Base-by-base conservation (phyloP, 2,329 filamentous ascomycete genomes). In the Penicillium crustosum region DNA sequence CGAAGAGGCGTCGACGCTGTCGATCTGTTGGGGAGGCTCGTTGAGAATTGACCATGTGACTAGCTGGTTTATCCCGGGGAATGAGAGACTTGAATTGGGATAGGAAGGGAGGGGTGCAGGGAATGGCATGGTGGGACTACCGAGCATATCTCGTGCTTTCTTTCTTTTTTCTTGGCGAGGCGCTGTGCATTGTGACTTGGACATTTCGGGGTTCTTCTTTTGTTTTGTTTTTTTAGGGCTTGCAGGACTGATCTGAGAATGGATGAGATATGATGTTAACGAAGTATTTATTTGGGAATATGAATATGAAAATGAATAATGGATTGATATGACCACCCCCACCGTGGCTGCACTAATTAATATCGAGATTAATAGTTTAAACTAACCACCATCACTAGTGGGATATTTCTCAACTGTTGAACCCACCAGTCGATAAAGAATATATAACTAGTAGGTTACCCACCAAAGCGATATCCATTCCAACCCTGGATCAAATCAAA, bases 1-100 rank as follows among this genome's bases (percentile, higher is more conserved):
- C 43, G 7, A 60, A 61, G 12, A 60, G 55, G 38, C 57, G 29
- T 10, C 29, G 58, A 25, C 50, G 65, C 21, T 67, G 64, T 57
- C 64, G 62, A 2, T 62, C 64, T 43, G 58, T 64, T 47, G 65
- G 65, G 23, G 61, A 61, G 36, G 48, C 55, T 25, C 64, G 59
- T 43, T 66, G 53, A 59, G 7, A 15, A 13, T 9, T 12, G 23
- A 10, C 7, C 7, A 41, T 54, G n/a, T 25, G 23, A 35, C 8
- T 29, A 41, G 33, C 17, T 33, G 8, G 9, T 25, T 41, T 15
- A 17, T 12, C 0, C 13, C 8, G 17, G 31, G 10, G 5, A 47
- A 23, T 33, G 29, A 21, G 45, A 21, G 7, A 15, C n/a, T 35
- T 12, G 19, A 35, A 35, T 33, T 6, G 6, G 9, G 13, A 25